Base-by-base conservation (phyloP, 345 rosid species). In the Camelina neglecta region DNA sequence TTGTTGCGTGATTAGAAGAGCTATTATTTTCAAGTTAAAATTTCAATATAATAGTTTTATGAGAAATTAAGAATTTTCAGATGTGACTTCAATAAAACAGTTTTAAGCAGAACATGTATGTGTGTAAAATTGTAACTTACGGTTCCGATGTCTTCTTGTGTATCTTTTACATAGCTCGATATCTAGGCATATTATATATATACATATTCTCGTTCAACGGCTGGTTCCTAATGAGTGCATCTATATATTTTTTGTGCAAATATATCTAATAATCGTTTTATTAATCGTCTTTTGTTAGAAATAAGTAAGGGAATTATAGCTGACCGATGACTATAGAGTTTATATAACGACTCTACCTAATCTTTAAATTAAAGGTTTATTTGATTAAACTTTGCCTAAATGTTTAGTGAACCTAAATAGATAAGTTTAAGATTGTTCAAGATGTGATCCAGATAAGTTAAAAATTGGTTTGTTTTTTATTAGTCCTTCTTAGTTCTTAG, bases 1-100 rank as follows among this genome's bases (percentile, higher is more conserved):
- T 72, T 78, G 81, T 72, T 72, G 57, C 44, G 41, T 59, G 56
- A 65, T 78, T 58, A 57, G 59, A 71, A 48, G 18, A 48, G 9
- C 49, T 41, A 58, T 59, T 58, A 65, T 59, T 57, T 65, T 31
- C 57, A 58, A 71, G 29, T 63, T 63, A 9, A 48, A 42, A 35
- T 6, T 21, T 5, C 38, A 35, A 7, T 7, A 35, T 0, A 35
- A 35, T 35, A 6, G 38, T 35, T 35, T 35, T 35, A 35, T 35
- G 0, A 35, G 38, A 35, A 35, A 26, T 26, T 26, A 0, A 26
- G 2, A 1, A 26, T 26, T 35, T 35, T 35, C 67, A 56, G 4
- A 73, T 69, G 33, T 69, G 58, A 69, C 38, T 63, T 45, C 8
- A 35, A 70, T 18, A 11, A 36, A 16, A 56, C 24, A 42, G 16